Evolutionary conservation across 495 filamentous ascomycete species (phyloP), one percentile per base, ranked within the genome.

Genomic region (Daldinia decipiens): DNA sequence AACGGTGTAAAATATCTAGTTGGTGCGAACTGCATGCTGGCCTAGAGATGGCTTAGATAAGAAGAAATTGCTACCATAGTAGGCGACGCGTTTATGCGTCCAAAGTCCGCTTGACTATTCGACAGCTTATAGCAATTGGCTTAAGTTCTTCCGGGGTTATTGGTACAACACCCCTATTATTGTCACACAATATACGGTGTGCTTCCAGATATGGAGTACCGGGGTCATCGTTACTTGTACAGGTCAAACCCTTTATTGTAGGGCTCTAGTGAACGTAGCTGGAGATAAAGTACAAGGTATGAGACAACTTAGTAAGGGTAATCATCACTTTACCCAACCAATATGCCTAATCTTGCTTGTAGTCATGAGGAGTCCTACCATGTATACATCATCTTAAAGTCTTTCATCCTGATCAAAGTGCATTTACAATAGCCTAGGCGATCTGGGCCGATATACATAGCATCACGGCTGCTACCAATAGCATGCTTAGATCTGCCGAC

Each of bases 1-100:
- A 72, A 65, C 61, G 56, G 26, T 51, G 56, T 47, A 68, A 61
- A 53, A 47, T 3, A 21, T 21, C 17, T 21, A 47, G 43, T 47
- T 47, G 21, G 17, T 24, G 11, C 9, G 1, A 38, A 38, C 53
- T 65, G 29, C 32, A 40, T 60, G 36, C 38, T 50, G 6, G 60
- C 7, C 43, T 24, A 0, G 19, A 47, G 17, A 19, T 13, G 27
- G 50, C 27, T 53, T 27, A 29, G 50, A 53, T 29, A 53, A 53
- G 50, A 31, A 47, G 26, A 31, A 31, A 31, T 53, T 12, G 19
- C 50, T 29, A 31, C 15, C 27, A 29, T 53, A 21, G 19, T 65
- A 36, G 40, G 31, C 31, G 53, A 40, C 29, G 54, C 39, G 54
- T 29, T 53, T 53, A 40, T 55, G 34, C 17, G 36, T 54, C 32